Conservation (phyloP, 1,139 yeast genomes). For the Wickerhamomyces sp. region DNA sequence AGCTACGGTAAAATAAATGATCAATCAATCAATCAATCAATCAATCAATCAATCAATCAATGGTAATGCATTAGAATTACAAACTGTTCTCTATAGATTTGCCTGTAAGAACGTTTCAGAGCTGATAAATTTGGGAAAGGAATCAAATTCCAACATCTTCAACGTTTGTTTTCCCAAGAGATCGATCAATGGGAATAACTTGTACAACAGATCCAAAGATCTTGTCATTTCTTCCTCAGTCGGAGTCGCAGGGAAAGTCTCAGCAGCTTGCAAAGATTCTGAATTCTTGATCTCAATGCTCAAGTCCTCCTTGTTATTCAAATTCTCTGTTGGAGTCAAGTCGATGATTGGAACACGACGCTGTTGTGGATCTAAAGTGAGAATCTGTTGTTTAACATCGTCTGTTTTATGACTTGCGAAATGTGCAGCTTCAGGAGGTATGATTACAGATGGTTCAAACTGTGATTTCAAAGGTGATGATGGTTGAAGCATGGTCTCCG, state of each 20-base stretch:
- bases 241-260: conserved; percentile 16
- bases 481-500: conserved; percentile 38
- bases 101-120: conserved; percentile 34
- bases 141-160: conserved; percentile 65
- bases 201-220: conserved; percentile 32
- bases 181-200: conserved; percentile 35
- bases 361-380: too few species aligned
- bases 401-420: not conserved
- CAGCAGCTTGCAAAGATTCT: not conserved
- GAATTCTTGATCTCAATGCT: conserved; percentile 13
- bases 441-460: conserved; percentile 4
- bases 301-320: conserved; percentile 13
- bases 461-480: conserved; percentile 25
- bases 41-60: not conserved
- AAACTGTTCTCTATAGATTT: too few species aligned
- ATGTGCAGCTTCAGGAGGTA: not conserved
- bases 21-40: too few species aligned
- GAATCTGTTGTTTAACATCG: too few species aligned
- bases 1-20: too few species aligned
- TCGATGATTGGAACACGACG: not conserved
- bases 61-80: not conserved
- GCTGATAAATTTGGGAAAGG: conserved; percentile 62
- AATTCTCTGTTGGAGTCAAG: conserved; percentile 3
- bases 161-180: conserved; percentile 44
- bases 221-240: conserved; percentile 23